Percentiles rank a stretch among this genome's conserved stretches.
phyloP scores from a whole-genome alignment of 192 early-diverging fungal genomes.

The Dimargaris cristalligena region DNA sequence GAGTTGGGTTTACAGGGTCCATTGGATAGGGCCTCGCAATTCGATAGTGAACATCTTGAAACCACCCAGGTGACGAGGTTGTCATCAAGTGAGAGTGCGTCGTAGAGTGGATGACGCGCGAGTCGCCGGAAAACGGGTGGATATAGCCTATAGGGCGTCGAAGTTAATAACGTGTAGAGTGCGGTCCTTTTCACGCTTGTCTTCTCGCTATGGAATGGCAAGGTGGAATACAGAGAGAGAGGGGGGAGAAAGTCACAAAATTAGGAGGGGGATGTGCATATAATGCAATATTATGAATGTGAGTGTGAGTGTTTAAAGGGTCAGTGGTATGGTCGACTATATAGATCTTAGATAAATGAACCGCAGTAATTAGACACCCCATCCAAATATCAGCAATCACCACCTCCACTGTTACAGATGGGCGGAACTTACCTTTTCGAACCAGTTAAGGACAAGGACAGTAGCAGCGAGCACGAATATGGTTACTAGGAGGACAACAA shows the following conservation, averaged over 20 bases:
- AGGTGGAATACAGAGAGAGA: constrained; percentile 10
- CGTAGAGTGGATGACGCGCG: neutral
- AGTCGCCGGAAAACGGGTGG: neutral
- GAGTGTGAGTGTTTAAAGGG: no score
- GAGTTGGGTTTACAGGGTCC: no score
- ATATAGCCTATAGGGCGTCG: constrained; percentile 52
- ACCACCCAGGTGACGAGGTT: neutral
- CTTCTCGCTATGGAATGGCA: constrained; percentile 37
- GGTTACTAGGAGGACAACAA: constrained; percentile 52
- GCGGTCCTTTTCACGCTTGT: constrained; percentile 56
- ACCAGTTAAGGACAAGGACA: constrained; percentile 47
- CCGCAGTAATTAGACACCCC: no score
- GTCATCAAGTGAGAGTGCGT: neutral
- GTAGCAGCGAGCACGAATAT: constrained; percentile 54
- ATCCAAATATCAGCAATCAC: no score
- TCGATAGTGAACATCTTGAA: neutral
- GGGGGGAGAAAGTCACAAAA: constrained; percentile 5
- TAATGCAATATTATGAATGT: no score
- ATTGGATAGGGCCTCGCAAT: no score
- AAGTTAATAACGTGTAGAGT: constrained; percentile 80
- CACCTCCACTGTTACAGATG: no score
- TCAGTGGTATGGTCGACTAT: no score
- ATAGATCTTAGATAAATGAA: no score
- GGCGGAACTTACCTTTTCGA: constrained; percentile 62
- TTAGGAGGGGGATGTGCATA: constrained; percentile 5